Percentiles rank a stretch among this genome's conserved stretches.
Evolutionary conservation across 2,329 filamentous ascomycete genomes (phyloP).

Genomic region (Fusarium sp.): DNA sequence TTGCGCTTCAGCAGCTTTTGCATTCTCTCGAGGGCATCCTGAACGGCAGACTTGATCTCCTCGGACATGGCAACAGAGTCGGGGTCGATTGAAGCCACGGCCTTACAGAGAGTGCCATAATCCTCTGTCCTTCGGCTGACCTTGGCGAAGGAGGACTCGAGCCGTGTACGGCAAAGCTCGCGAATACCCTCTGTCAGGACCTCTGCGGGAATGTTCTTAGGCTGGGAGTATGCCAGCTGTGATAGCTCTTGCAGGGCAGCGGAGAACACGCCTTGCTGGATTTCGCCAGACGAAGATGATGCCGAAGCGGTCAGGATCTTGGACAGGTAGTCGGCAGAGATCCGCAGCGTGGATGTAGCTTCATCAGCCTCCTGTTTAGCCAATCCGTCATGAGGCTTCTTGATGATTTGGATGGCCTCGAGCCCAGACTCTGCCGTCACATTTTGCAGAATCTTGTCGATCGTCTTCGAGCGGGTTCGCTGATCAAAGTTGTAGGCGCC

Average conservation of each 20-base stretch:
- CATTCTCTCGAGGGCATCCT: constrained; percentile 65
- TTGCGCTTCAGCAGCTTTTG: constrained; percentile 62
- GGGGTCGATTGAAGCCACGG: constrained; percentile 65
- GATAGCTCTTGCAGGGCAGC: constrained; percentile 65
- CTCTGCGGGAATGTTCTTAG: constrained; percentile 55
- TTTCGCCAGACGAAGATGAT: constrained; percentile 44
- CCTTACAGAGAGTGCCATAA: constrained; percentile 65
- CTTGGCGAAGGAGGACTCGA: constrained; percentile 69
- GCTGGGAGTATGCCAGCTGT: constrained; percentile 65
- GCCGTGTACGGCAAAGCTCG: constrained; percentile 66
- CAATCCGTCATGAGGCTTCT: constrained; percentile 54
- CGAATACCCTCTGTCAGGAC: constrained; percentile 64
- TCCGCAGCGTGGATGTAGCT: constrained; percentile 54
- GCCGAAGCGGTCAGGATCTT: constrained; percentile 59
- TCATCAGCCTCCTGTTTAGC: constrained; percentile 43
- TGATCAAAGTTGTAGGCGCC: constrained; percentile 87
- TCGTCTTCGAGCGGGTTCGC: constrained; percentile 84
- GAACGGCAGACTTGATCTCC: constrained; percentile 64
- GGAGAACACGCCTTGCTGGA: constrained; percentile 48
- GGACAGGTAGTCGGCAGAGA: constrained; percentile 67
- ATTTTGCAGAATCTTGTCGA: constrained; percentile 78
- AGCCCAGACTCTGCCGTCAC: constrained; percentile 68
- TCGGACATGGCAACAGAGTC: constrained; percentile 66
- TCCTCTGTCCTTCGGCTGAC: constrained; percentile 66
- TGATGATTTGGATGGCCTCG: constrained; percentile 61